phyloP scores from a whole-genome alignment of 1,284 basidiomycete genomes.

The Omphalotus olearius region DNA sequence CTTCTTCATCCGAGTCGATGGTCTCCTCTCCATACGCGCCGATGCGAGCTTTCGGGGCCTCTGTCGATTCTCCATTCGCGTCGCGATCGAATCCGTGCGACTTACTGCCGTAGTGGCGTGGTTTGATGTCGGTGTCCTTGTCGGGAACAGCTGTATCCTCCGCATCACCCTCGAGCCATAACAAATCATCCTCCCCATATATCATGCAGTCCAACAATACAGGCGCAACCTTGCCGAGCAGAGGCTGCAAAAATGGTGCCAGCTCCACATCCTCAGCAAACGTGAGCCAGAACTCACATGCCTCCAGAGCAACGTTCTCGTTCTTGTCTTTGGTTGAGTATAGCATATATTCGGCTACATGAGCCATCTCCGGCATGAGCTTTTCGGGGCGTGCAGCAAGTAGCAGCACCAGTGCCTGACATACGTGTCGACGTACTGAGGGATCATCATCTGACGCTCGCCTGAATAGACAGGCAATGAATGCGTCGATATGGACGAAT shows the following conservation, averaged over 20 bases:
- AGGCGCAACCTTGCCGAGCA: constrained; percentile 86
- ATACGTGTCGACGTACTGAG: constrained; percentile 93
- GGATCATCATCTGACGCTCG: constrained; percentile 91
- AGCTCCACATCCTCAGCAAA: constrained; percentile 95
- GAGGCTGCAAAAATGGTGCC: constrained; percentile 79
- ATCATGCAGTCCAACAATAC: constrained; percentile 96
- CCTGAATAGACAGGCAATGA: constrained; percentile 92
- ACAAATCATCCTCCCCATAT: constrained; percentile 94
- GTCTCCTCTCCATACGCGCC: constrained; percentile 73
- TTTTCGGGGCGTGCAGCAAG: constrained; percentile 93
- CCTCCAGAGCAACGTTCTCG: constrained; percentile 92
- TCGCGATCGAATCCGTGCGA: constrained; percentile 83
- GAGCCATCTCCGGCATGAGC: constrained; percentile 92
- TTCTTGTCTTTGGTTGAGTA: constrained; percentile 98
- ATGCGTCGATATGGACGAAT: constrained; percentile 87
- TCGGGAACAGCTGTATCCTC: constrained; percentile 91
- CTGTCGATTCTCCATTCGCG: constrained; percentile 40
- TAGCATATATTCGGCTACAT: constrained; percentile 98
- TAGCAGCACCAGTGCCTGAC: constrained; percentile 92
- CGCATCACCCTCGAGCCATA: constrained; percentile 92
- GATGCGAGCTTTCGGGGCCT: constrained; percentile 45
- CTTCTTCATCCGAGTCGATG: constrained; percentile 76
- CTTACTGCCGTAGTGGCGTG: constrained; percentile 85
- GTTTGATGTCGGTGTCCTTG: constrained; percentile 94
- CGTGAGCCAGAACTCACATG: constrained; percentile 99